Evolutionary conservation across 495 filamentous ascomycete genomes (phyloP), one percentile per base, ranked within the genome.

Genomic region (Xylaria bambusicola): DNA sequence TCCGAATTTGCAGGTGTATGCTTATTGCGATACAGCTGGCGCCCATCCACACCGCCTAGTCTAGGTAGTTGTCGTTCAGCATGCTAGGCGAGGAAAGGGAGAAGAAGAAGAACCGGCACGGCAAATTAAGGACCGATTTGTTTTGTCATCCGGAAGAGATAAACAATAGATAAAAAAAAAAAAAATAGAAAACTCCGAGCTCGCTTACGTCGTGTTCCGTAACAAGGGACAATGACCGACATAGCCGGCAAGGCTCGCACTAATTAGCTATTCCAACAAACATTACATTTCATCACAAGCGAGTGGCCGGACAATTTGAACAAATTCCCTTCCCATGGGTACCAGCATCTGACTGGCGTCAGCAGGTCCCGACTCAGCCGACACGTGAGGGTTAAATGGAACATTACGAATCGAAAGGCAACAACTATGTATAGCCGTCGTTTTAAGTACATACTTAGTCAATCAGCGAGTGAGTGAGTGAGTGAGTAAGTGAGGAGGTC

Each of bases 401-500:
- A 38, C 36, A 15, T 38, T n/a, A n/a, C 13, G 36, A 53, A 35
- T 36, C 38, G 27, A 18, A 52, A 26, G 33, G 50, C 23, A 40
- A 26, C 50, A 27, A 53, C 40, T 53, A 53, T 27, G 41, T 53
- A 53, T 27, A 53, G 50, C 23, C 36, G 50, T 53, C 36, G 17
- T 41, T 27, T 53, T 29, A 13, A 10, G 5, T 7, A 8, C 6
- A 10, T 38, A 15, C 7, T 7, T 38, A 6, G 36, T 7, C 3
- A 38, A 33, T 10, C 10, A 33, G 29, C 29, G n/a, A n/a, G n/a
- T n/a, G n/a, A n/a, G n/a, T n/a, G n/a, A n/a, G n/a, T n/a, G n/a
- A n/a, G n/a, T n/a, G n/a, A n/a, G n/a, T n/a, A n/a, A n/a, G n/a
- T n/a, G n/a, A n/a, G n/a, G n/a, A n/a, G n/a, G n/a, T n/a, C n/a